Base-by-base conservation (phyloP, 345 rosid species). In the Erucastrum elatum region DNA sequence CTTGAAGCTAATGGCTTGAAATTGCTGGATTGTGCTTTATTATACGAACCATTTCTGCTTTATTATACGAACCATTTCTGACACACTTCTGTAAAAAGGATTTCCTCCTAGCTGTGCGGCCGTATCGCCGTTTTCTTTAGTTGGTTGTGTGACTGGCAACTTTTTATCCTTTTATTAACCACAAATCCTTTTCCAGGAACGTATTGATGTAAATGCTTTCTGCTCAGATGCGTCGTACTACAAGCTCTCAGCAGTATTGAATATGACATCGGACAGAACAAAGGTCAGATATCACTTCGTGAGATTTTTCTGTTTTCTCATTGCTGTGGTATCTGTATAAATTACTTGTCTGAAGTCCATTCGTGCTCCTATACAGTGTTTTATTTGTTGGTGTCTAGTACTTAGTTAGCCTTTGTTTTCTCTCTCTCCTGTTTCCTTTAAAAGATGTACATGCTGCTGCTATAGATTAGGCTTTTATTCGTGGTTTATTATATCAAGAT, bases 241-340 rank as follows among this genome's bases (percentile, higher is more conserved):
- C 87, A 93, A 82, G 86, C 91, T 95, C 82, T 91, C 99, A 53
- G 97, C 96, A 74, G 74, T 85, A 46, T 72, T 95, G 80, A 91
- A 91, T 67, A 89, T 87, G 96, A 90, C 97, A 75, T 91, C 94
- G 9, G 96, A 93, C 79, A 88, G 98, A 86, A 95, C 99, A 71
- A 95, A 95, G 99, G 99, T 95, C 55, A 77, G 70, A 31, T 62
- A 71, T 77, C 41, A 66, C 34, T 66, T 67, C 75, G 64, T 60
- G 56, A 69, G 26, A 63, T 21, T 39, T 59, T n/a, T 49, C 51
- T 49, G 46, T 29, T 71, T 55, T 26, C 66, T 76, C 72, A 21
- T 72, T 16, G 31, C 11, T 82, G n/a, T 29, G 51, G 61, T 46
- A 49, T 66, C 39, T 25, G 6, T 49, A 17, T 46, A 4, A 55